These are phyloP conservation scores for Podila horticola DNA, from an alignment of 192 early-diverging fungal genomes.

Conservation along the genomic window DNA sequence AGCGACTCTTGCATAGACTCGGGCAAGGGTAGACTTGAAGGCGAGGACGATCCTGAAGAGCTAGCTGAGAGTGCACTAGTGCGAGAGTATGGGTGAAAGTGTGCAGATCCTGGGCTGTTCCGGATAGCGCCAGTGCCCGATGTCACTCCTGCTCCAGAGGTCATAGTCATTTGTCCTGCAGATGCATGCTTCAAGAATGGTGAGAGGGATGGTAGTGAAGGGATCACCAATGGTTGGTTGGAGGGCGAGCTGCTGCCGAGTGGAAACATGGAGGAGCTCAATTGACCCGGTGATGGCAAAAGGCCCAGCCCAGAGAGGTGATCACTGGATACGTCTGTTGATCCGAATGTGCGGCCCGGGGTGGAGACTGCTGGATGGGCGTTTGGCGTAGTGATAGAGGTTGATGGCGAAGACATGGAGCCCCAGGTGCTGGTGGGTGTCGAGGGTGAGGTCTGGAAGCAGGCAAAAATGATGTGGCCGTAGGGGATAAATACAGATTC, in stretches of 20 bases:
- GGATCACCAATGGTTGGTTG: conserved; percentile 41
- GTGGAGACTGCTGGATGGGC: conserved; percentile 16
- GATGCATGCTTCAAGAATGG: conserved; percentile 35
- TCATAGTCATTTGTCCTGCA: conserved; percentile 30
- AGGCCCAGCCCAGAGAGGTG: conserved; percentile 23
- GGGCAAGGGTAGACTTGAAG: conserved; percentile 28
- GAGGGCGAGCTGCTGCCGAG: conserved; percentile 6
- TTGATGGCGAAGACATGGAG: conserved; percentile 8
- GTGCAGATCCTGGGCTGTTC: conserved; percentile 3
- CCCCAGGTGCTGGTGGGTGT: conserved; percentile 15
- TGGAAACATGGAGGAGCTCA: conserved; percentile 16
- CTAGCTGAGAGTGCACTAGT: conserved; percentile 8
- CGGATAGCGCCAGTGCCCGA: conserved; percentile 24
- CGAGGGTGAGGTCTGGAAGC: conserved; percentile 50
- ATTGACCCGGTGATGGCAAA: conserved; percentile 16
- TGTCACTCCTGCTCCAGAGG: conserved; percentile 18
- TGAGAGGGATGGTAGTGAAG: conserved; percentile 35
- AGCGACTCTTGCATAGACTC: conserved; percentile 49
- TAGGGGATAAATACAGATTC: conserved; percentile 57
- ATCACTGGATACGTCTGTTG: conserved; percentile 2
- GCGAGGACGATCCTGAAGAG: conserved; percentile 14
- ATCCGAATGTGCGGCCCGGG: conserved; percentile 20
- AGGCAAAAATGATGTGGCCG: conserved; percentile 56
- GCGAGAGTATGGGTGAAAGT: conserved; percentile 33
- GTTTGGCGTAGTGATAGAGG: neutral